Base-by-base conservation (phyloP, 2,329 filamentous ascomycete species). In the Ophiostoma montium region DNA sequence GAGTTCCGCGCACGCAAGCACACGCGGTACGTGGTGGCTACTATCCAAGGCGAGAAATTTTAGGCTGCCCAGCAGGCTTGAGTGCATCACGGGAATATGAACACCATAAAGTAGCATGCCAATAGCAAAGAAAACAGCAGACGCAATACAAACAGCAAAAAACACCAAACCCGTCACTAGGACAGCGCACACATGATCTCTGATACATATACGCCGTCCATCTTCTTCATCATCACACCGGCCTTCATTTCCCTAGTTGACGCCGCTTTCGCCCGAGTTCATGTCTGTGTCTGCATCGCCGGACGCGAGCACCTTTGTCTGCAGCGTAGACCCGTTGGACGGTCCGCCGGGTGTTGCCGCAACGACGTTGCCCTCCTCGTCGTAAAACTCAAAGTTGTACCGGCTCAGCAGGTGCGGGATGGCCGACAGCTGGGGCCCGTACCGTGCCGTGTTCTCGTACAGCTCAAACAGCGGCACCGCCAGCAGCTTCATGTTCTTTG, bases 401-500 rank as follows among this genome's bases (percentile, higher is more conserved):
- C 88, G 77, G 55, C 88, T 95, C 11, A 98, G 76, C 5, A 96
- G 75, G 63, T 98, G 92, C 0, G 92, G 92, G 50, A 98, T 96
- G 1, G 92, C 92, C 1, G 89, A 94, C 15, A 98, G 79, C 63
- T 98, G 92, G 5, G 92, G 92, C 0, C 92, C 92, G 63, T 98
- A 98, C 52, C 92, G 76, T 12, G 83, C 84, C 1, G 87, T 95
- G 66, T 98, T 98, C 61, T 98, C 92, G 70, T 98, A 98, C 35
- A 98, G 79, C 68, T 98, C 92, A 67, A 96, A 96, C 1, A 98
- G 74, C 0, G 92, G 92, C 1, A 98, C 92, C 1, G 92, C 92
- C 36, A 98, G 82, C 21, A 98, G 80, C 65, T 98, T 98, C 92
- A 98, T 96, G 68, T 98, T 98, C 71, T 98, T 98, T 0, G 92